Conservation (phyloP, 1,139 yeast genomes). For the Geotrichum klebahnii region DNA sequence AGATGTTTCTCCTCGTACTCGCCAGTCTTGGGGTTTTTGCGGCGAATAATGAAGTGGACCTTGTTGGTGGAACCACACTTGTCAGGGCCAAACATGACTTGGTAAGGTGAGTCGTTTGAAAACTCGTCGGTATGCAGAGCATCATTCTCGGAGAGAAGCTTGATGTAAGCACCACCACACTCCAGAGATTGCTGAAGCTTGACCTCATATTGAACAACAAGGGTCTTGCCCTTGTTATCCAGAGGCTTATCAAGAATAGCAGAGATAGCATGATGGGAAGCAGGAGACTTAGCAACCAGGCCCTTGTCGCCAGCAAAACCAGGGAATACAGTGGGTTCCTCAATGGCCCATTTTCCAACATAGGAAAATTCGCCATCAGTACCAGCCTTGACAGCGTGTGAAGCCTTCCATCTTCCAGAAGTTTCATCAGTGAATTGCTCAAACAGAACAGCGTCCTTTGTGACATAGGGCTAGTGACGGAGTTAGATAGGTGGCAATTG, state of each 20-base stretch:
- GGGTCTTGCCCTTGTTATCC: constrained; percentile 54
- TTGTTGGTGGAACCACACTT: constrained; percentile 76
- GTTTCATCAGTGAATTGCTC: constrained; percentile 62
- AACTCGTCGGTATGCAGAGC: constrained; percentile 48
- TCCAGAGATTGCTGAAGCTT: constrained; percentile 70
- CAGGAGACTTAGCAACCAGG: constrained; percentile 66
- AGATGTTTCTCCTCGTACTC: constrained; percentile 65
- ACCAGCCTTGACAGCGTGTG: constrained; percentile 51
- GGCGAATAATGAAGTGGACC: constrained; percentile 68
- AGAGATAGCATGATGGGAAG: constrained; percentile 77
- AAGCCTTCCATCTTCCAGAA: constrained; percentile 55
- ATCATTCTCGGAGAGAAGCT: constrained; percentile 56
- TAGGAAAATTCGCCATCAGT: constrained; percentile 52
- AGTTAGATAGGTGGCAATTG: no score
- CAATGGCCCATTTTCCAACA: constrained; percentile 70
- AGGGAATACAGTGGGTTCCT: constrained; percentile 53
- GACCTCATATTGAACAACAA: constrained; percentile 85
- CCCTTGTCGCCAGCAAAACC: constrained; percentile 67
- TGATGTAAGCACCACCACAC: constrained; percentile 89
- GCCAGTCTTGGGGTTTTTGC: constrained; percentile 54
- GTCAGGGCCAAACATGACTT: constrained; percentile 93
- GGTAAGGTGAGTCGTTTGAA: constrained; percentile 64
- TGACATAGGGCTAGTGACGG: constrained; percentile 10
- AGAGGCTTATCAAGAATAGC: constrained; percentile 53
- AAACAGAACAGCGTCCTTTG: constrained; percentile 47